phyloP scores from a whole-genome alignment of 2,329 filamentous ascomycete species.

The Chaetomiaceae sp. region DNA sequence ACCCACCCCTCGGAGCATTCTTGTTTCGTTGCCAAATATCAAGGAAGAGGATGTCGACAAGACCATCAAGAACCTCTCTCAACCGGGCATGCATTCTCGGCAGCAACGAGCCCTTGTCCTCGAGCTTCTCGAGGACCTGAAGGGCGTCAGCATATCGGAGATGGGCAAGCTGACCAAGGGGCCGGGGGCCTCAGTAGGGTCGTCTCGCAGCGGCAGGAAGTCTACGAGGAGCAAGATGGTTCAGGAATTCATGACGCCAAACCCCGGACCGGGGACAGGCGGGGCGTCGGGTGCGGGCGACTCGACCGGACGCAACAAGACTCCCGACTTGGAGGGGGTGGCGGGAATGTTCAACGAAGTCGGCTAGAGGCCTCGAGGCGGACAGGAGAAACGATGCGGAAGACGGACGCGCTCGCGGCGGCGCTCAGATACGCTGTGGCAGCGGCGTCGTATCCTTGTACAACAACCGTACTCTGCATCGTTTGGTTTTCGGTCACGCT shows the following conservation, averaged over 20 bases:
- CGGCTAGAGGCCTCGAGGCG: conserved; percentile 7
- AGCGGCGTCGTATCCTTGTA: not conserved
- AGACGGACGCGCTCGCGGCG: not conserved
- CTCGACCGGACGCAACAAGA: conserved; percentile 29
- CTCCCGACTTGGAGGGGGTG: conserved; percentile 52
- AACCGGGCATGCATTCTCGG: conserved; percentile 57
- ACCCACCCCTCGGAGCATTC: conserved; percentile 64
- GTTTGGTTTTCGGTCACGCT: not conserved
- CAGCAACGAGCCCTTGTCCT: conserved; percentile 77
- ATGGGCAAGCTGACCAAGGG: conserved; percentile 74
- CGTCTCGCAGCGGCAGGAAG: conserved; percentile 34
- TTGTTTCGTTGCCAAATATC: conserved; percentile 78
- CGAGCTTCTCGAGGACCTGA: conserved; percentile 77
- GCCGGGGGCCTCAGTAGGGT: conserved; percentile 26
- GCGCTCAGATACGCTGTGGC: not conserved
- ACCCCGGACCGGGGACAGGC: conserved; percentile 27
- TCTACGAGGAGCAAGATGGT: conserved; percentile 54
- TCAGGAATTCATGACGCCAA: conserved; percentile 60
- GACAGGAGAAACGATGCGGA: not conserved
- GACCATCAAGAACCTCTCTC: conserved; percentile 56
- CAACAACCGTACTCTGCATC: not conserved
- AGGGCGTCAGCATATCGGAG: conserved; percentile 89
- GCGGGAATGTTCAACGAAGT: conserved; percentile 44
- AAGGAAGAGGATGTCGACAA: conserved; percentile 61
- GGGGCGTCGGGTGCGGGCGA: conserved; percentile 17